Base-by-base conservation (phyloP, 129 eudicot species). In the Centaurea solstitialis region DNA sequence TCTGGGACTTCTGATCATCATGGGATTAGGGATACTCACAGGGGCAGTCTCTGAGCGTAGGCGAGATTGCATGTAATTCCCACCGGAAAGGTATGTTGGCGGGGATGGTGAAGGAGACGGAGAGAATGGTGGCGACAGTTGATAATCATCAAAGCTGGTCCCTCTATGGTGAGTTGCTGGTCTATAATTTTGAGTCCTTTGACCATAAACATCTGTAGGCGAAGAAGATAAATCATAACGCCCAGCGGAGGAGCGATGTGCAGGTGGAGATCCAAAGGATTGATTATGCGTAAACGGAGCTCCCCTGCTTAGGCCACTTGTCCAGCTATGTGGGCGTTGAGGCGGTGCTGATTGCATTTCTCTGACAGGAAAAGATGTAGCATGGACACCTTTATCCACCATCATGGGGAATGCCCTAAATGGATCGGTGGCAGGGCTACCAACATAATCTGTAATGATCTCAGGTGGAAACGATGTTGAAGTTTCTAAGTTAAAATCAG, bases 391-490 rank as follows among this genome's bases (percentile, higher is more conserved):
- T 68, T 59, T 85, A 23, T 85, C 89, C 24, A 77, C 89, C 24
- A 77, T 64, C 17, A 85, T 83, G 24, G 97, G 92, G 75, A 96
- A 91, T 68, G 94, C 90, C 90, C 98, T 91, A 72, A 93, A 62
- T 8, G 98, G 98, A 47, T 96, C 97, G n/a, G 95, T 91, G 38
- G 94, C 91, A 69, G 99, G 99, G 86, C 99, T 96, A 37, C 99
- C 98, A 45, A 96, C 97, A 86, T 96, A 96, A 88, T 96, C 95
- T 30, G 90, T 78, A 70, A 96, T 96, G 64, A 96, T 96, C 86
- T 93, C 90, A 1, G 98, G 89, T 26, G 99, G 98, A 75, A 89
- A 92, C 3, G 94, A 82, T 4, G 94, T 66, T 1, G 91, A 88
- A 73, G 90, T 82, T 68, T 91, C 95, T 37, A 96, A 77, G 77